Percentiles rank a stretch among this genome's conserved stretches.
Conservation (phyloP, 805 yeast species). For the Ogataea degrootiae region DNA sequence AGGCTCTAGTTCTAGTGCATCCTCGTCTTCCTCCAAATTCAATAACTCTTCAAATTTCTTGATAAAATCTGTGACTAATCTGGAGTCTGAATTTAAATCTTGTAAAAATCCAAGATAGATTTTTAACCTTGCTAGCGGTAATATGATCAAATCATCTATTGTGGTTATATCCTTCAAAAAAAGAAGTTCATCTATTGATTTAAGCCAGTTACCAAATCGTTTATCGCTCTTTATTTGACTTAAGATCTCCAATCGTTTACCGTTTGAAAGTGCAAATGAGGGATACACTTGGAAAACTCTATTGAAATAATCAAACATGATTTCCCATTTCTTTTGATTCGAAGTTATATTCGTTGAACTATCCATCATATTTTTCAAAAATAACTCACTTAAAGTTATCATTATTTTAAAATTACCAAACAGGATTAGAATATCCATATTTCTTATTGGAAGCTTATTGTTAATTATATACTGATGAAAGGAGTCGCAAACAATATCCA, state of each 20-base stretch:
- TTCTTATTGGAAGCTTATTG: slow-evolving; percentile 28
- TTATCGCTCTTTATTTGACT: slow-evolving; percentile 2
- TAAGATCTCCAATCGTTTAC: slow-evolving; percentile 5
- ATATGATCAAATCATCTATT: slow-evolving; percentile 4
- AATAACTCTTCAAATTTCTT: not conserved
- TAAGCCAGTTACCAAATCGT: slow-evolving; percentile 13
- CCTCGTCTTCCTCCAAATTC: no score
- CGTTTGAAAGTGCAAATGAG: slow-evolving; percentile 14
- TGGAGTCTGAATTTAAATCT: not conserved
- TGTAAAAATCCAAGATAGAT: slow-evolving; percentile 2
- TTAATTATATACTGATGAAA: slow-evolving; percentile 26
- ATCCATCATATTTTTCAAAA: slow-evolving; percentile 14
- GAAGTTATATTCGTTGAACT: not conserved
- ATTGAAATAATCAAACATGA: slow-evolving; percentile 17
- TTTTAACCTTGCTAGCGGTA: slow-evolving; percentile 5
- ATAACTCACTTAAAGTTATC: slow-evolving; percentile 31
- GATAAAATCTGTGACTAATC: no score
- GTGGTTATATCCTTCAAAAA: not conserved
- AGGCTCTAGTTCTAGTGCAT: not conserved
- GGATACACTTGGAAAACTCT: slow-evolving; percentile 24
- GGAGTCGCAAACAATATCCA: slow-evolving; percentile 30
- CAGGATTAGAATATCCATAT: slow-evolving; percentile 33
- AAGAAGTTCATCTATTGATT: slow-evolving; percentile 3
- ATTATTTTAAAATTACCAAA: slow-evolving; percentile 42
- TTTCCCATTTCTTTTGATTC: slow-evolving; percentile 5